Base-by-base conservation (phyloP, 1,284 basidiomycete species). In the Trametes sp. region DNA sequence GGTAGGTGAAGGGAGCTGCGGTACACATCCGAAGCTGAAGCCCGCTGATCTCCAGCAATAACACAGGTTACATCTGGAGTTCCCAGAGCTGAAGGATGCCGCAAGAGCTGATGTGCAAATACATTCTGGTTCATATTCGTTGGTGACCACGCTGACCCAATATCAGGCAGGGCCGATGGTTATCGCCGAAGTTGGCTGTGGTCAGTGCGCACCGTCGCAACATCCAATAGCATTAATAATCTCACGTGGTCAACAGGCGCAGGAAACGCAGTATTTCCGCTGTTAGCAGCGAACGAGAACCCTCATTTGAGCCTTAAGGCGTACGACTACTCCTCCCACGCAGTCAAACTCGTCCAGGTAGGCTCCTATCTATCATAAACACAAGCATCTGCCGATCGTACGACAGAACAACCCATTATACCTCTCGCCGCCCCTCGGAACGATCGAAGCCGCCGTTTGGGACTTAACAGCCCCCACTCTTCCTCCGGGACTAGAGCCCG, bases 231-330 rank as follows among this genome's bases (percentile, higher is more conserved):
- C n/a, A n/a, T n/a, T n/a, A n/a, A n/a, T n/a, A n/a, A n/a, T n/a
- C n/a, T n/a, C n/a, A n/a, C n/a, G n/a, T n/a, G n/a, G n/a, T n/a
- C n/a, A n/a, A 4, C 77, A 90, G 94, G 95, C 45, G 94, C 95
- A 19, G 98, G 98, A 28, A 98, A 98, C 74, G 93, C 96, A 2
- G 88, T 96, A 0, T 98, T 98, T 71, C 98, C 98, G 0, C 79
- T 98, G 2, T 80, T 98, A 14, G 82, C 87, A 49, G 80, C 87
- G 44, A 98, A 98, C 74, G 77, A 88, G 72, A 99, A 99, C 75
- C 88, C 93, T 0, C 75, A 86, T 0, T 84, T 99, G 23, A 74
- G 74, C 14, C 80, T 92, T 38, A 85, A 87, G 55, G 96, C 96
- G 0, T 97, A 93, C 69, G 98, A 99, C 77, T 99, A 98, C 74